phyloP scores from a whole-genome alignment of 2,329 filamentous ascomycete species.

The Lojkania enalia region DNA sequence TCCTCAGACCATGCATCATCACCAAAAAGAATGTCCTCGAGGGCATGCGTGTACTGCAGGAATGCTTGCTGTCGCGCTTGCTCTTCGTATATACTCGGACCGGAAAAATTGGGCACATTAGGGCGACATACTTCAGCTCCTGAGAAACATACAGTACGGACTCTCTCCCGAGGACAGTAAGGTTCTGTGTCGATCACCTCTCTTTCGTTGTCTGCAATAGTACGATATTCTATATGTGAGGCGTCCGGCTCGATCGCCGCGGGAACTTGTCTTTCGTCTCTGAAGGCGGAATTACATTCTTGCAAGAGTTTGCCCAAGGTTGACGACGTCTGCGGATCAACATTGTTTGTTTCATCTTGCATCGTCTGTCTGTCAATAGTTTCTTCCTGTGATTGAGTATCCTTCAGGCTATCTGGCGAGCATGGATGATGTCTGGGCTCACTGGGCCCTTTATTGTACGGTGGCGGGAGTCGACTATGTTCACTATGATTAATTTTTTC shows the following conservation, averaged over 20 bases:
- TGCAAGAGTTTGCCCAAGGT: constrained; percentile 29
- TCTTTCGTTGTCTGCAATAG: background rate
- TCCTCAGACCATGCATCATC: too few species aligned
- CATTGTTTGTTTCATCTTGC: too few species aligned
- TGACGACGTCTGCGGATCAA: constrained; percentile 22
- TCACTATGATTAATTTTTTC: too few species aligned
- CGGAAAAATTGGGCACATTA: constrained; percentile 15
- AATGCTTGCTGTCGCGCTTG: constrained; percentile 23
- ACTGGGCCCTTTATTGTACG: too few species aligned
- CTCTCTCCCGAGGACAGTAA: constrained; percentile 2
- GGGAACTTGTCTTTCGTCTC: constrained; percentile 11
- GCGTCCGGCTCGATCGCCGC: background rate
- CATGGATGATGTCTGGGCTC: too few species aligned
- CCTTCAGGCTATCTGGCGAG: too few species aligned
- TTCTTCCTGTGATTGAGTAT: too few species aligned
- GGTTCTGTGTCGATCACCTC: background rate
- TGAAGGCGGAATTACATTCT: constrained; percentile 29
- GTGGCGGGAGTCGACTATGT: too few species aligned
- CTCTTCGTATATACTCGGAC: constrained; percentile 31
- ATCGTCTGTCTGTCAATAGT: too few species aligned
- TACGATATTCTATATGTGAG: background rate
- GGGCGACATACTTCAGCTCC: constrained; percentile 9
- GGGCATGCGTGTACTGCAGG: background rate
- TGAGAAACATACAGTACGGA: constrained; percentile 22
- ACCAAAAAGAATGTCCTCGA: too few species aligned